Percentiles rank a stretch among this genome's conserved stretches.
These are phyloP conservation scores for Nannochloris sp. DNA, from an alignment of 139 green algal species.

Conservation along the genomic window DNA sequence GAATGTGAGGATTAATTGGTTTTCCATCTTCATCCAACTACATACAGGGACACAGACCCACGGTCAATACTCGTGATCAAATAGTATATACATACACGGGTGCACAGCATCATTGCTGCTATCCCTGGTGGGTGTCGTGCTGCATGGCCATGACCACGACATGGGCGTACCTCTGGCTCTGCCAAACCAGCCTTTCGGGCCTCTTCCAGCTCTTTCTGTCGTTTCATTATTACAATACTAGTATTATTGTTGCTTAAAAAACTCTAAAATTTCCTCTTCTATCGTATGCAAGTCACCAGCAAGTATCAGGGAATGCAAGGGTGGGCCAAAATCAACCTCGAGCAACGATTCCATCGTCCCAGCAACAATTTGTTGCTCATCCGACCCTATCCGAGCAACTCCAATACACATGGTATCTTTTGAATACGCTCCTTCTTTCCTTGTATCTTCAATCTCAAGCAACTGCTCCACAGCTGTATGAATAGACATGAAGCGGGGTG, in stretches of 20 bases:
- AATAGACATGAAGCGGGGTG: slow-evolving; percentile 61
- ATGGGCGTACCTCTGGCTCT: slow-evolving; percentile 51
- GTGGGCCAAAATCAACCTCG: slow-evolving; percentile 77
- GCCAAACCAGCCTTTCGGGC: slow-evolving; percentile 91
- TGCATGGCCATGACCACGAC: no score
- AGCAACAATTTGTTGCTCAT: slow-evolving; percentile 57
- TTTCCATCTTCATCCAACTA: slow-evolving; percentile 94
- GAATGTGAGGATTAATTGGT: slow-evolving; percentile 99
- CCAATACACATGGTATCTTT: slow-evolving; percentile 64
- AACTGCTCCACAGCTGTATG: slow-evolving; percentile 71
- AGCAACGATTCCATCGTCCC: slow-evolving; percentile 55
- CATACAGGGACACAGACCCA: not conserved
- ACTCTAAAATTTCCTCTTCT: slow-evolving; percentile 49
- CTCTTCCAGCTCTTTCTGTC: slow-evolving; percentile 83
- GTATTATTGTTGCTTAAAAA: not conserved
- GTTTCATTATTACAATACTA: not conserved
- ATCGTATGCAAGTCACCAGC: slow-evolving; percentile 50
- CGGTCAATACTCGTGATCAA: not conserved
- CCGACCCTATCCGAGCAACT: slow-evolving; percentile 69
- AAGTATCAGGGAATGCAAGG: slow-evolving; percentile 87
- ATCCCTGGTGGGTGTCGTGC: no score
- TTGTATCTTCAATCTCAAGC: slow-evolving; percentile 73
- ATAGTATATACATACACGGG: not conserved
- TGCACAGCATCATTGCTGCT: no score
- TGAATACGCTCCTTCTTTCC: slow-evolving; percentile 52